Evolutionary conservation across 768 basidiomycete genomes (phyloP).

Genomic region (Lepiota subincarnata): DNA sequence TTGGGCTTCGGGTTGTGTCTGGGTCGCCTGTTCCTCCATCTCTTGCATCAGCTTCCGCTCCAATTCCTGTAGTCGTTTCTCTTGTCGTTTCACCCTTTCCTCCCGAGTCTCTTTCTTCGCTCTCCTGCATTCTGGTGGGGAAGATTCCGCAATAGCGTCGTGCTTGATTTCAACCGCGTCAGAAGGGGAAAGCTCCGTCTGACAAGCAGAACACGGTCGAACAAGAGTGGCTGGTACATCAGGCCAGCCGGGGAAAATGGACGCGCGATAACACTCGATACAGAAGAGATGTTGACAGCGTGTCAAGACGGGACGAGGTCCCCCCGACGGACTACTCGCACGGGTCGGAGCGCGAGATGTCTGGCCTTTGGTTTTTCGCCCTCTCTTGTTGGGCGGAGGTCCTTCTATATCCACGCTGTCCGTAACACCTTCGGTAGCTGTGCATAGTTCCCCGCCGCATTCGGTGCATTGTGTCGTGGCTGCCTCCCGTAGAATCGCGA

Average conservation of each 20-base stretch:
- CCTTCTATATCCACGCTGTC: conserved; percentile 49
- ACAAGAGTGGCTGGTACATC: conserved; percentile 53
- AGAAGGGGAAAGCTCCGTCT: conserved; percentile 53
- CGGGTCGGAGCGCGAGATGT: conserved; percentile 69
- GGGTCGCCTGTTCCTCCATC: background rate
- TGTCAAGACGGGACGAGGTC: conserved; percentile 70
- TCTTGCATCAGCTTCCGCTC: conserved; percentile 17
- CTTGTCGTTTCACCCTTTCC: conserved; percentile 53
- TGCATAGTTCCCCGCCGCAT: conserved; percentile 74
- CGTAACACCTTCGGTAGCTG: conserved; percentile 40
- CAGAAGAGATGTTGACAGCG: conserved; percentile 96
- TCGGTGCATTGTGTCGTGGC: conserved; percentile 87
- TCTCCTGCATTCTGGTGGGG: conserved; percentile 41
- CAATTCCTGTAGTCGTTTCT: conserved; percentile 58
- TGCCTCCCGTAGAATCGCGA: conserved; percentile 80
- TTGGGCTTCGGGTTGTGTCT: background rate
- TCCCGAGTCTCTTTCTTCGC: conserved; percentile 9
- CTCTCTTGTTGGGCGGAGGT: conserved; percentile 41
- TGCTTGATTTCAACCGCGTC: conserved; percentile 85
- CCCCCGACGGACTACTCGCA: conserved; percentile 61
- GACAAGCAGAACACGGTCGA: conserved; percentile 76
- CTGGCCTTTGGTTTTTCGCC: conserved; percentile 42
- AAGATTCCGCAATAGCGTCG: conserved; percentile 42
- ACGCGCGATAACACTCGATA: conserved; percentile 73
- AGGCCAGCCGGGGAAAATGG: conserved; percentile 81